These are phyloP conservation scores for Groenewaldozyma auringiensis DNA, from an alignment of 1,139 yeast species.

Conservation along the genomic window DNA sequence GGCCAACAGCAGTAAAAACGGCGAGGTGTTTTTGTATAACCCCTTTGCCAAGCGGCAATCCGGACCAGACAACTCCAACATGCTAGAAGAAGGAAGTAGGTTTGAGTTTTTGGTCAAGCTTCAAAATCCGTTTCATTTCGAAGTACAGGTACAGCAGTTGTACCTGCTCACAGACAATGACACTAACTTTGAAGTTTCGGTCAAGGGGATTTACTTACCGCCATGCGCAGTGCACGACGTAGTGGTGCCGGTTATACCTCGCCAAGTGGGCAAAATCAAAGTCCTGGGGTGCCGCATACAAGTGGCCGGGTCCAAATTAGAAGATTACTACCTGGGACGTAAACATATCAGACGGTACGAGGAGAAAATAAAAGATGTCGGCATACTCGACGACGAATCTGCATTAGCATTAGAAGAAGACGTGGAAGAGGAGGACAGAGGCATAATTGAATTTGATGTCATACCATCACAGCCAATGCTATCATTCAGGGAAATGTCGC, in stretches of 20 bases:
- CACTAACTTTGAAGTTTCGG: constrained; percentile 16
- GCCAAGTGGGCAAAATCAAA: constrained; percentile 35
- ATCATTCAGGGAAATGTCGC: constrained; percentile 44
- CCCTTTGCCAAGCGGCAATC: constrained; percentile 30
- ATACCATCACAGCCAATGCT: constrained; percentile 63
- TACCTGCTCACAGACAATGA: constrained; percentile 23
- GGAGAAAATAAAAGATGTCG: constrained; percentile 27
- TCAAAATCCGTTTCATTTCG: constrained; percentile 79
- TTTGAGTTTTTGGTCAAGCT: constrained; percentile 42
- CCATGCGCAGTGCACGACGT: constrained; percentile 38
- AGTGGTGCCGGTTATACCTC: constrained; percentile 40
- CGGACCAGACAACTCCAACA: constrained; percentile 4
- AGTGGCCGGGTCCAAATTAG: constrained; percentile 39
- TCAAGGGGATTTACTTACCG: constrained; percentile 29
- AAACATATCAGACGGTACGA: constrained; percentile 18
- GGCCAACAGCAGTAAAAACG: constrained; percentile 5
- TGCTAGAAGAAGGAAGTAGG: constrained; percentile 24
- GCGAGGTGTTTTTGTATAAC: constrained; percentile 33
- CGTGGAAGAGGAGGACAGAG: constrained; percentile 6
- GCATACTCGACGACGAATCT: constrained; percentile 12
- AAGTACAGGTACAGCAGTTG: constrained; percentile 53
- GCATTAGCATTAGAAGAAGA: constrained; percentile 5
- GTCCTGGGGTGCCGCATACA: constrained; percentile 42
- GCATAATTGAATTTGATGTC: constrained; percentile 32
- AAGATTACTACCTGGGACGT: constrained; percentile 31